Percentiles rank a stretch among this genome's conserved stretches.
phyloP scores from a whole-genome alignment of 164 flowering plant species.

The Macadamia tetraphylla region DNA sequence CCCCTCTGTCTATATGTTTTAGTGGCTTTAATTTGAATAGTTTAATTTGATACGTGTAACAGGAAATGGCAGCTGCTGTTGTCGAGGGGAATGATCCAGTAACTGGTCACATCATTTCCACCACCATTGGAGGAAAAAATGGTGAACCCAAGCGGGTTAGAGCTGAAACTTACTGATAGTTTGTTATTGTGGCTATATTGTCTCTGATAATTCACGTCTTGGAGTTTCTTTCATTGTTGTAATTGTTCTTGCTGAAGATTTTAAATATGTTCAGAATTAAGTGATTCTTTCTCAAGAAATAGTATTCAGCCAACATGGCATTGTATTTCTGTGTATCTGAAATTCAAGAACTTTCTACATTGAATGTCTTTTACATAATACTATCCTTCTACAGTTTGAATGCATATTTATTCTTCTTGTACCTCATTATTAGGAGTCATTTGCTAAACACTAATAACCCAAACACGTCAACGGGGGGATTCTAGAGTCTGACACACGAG shows the following conservation, averaged over 20 bases:
- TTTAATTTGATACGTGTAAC: constrained; percentile 7
- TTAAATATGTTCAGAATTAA: not conserved
- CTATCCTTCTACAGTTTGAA: not conserved
- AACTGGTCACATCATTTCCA: constrained; percentile 65
- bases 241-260: not conserved
- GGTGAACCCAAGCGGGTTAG: constrained; percentile 61
- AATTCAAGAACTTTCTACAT: not conserved
- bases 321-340: not conserved
- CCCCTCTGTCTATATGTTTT: not conserved
- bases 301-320: no score
- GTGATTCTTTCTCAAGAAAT: not conserved
- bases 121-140: constrained; percentile 69
- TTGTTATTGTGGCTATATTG: not conserved
- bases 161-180: not conserved
- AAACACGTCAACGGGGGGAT: no score
- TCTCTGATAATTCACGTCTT: not conserved
- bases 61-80: constrained; percentile 54
- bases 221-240: not conserved
- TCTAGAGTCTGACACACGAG: no score
- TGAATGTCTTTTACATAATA: not conserved
- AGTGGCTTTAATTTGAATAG: not conserved
- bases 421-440: not conserved
- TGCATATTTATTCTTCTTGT: not conserved
- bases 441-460: not conserved
- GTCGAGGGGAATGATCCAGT: constrained; percentile 53